These are phyloP conservation scores for Coprinopsis cinerea DNA, from an alignment of 768 basidiomycete genomes.

Conservation along the genomic window DNA sequence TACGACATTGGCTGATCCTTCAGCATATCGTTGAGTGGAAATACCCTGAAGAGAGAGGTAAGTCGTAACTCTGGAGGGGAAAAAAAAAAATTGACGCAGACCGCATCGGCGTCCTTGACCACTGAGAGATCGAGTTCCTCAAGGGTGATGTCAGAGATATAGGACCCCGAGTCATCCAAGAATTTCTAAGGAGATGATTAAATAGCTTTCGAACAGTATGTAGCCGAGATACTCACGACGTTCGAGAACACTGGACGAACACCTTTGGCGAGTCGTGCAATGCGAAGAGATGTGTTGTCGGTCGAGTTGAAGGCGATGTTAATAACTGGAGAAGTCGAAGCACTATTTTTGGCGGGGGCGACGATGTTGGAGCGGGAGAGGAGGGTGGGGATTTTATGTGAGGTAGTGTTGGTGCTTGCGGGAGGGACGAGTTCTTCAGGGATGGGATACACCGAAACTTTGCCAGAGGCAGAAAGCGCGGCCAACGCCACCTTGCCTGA, in stretches of 20 bases:
- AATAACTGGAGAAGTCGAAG: conserved; percentile 33
- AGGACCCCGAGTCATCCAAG: conserved; percentile 47
- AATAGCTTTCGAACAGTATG: not conserved
- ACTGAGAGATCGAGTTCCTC: conserved; percentile 27
- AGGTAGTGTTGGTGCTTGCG: conserved; percentile 32
- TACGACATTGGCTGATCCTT: conserved; percentile 54
- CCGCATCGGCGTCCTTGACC: conserved; percentile 13
- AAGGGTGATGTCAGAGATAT: conserved; percentile 44
- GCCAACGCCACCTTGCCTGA: conserved; percentile 37
- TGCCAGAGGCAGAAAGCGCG: conserved; percentile 54
- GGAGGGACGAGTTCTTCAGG: conserved; percentile 38
- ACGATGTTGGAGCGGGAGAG: conserved; percentile 46
- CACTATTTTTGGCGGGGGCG: conserved; percentile 32
- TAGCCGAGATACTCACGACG: conserved; percentile 39
- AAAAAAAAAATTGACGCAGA: conserved; percentile 2
- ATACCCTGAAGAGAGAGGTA: conserved; percentile 27
- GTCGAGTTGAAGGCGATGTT: conserved; percentile 40
- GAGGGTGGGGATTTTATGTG: conserved; percentile 44
- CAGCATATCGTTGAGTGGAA: conserved; percentile 62
- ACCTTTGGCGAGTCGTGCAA: conserved; percentile 51
- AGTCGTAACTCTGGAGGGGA: not conserved
- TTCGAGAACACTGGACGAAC: conserved; percentile 54
- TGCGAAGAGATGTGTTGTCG: conserved; percentile 37
- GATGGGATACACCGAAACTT: conserved; percentile 51
- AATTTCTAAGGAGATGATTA: conserved; percentile 37